These are phyloP conservation scores for Fusarium acutatum DNA, from an alignment of 2,329 filamentous ascomycete genomes.

Conservation along the genomic window DNA sequence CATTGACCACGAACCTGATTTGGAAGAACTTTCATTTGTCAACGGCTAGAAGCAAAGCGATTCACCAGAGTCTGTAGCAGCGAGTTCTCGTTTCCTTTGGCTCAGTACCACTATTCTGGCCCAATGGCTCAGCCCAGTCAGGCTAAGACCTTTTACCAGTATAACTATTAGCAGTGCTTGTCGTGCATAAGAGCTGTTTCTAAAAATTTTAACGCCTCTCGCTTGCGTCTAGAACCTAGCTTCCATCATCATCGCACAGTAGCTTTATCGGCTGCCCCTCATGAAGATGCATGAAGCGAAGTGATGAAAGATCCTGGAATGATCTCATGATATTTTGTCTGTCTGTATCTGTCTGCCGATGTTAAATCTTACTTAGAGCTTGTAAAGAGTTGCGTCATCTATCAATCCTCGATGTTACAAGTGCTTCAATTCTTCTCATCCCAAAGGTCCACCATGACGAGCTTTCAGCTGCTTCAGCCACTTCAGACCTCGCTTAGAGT, in stretches of 20 bases:
- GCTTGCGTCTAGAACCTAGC: neutral
- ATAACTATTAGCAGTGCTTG: neutral
- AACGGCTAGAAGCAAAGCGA: neutral
- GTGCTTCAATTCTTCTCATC: neutral
- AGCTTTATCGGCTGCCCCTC: neutral
- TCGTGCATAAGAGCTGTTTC: neutral
- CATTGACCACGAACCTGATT: neutral
- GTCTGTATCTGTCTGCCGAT: fast-evolving
- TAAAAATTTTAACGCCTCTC: neutral
- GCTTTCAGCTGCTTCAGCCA: neutral
- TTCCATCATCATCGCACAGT: neutral
- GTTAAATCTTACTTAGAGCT: fast-evolving
- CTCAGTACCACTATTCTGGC: neutral
- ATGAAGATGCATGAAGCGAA: fast-evolving
- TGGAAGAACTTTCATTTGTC: neutral
- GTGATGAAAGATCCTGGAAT: fast-evolving
- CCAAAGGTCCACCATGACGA: neutral
- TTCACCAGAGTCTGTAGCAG: too few species aligned
- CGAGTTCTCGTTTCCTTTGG: neutral
- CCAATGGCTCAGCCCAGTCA: too few species aligned
- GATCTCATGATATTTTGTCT: fast-evolving
- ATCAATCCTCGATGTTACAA: fast-evolving
- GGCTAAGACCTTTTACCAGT: fast-evolving
- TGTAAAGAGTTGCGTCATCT: neutral
- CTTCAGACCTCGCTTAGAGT: neutral